Evolutionary conservation across 805 yeast genomes (phyloP).

Genomic region (Millerozyma miso): DNA sequence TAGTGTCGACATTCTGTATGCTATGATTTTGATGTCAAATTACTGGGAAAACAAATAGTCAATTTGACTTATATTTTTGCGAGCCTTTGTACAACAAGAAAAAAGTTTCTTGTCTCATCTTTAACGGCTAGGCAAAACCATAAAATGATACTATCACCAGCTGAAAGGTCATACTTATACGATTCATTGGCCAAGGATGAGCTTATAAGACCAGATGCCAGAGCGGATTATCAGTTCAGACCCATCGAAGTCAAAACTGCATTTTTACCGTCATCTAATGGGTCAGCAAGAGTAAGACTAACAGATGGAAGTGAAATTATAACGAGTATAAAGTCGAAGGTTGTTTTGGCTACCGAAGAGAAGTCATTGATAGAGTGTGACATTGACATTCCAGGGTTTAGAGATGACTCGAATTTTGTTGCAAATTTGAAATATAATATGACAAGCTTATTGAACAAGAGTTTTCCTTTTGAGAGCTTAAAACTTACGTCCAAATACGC

Average conservation of each 20-base stretch:
- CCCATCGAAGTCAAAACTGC: constrained; percentile 81
- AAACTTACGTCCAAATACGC: constrained; percentile 70
- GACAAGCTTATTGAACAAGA: constrained; percentile 47
- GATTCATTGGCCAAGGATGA: constrained; percentile 62
- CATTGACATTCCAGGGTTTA: constrained; percentile 72
- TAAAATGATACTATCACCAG: constrained; percentile 63
- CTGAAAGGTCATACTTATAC: constrained; percentile 71
- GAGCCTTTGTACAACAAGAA: neutral
- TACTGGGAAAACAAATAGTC: neutral
- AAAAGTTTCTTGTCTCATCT: neutral
- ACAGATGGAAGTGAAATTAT: constrained; percentile 93
- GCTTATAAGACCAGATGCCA: constrained; percentile 80
- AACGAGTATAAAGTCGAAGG: constrained; percentile 85
- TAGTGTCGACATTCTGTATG: constrained; percentile 8
- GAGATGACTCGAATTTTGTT: constrained; percentile 74
- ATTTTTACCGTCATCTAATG: constrained; percentile 83
- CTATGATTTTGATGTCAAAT: neutral
- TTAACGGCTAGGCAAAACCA: neutral
- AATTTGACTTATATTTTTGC: neutral
- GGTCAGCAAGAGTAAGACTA: constrained; percentile 82
- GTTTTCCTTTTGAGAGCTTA: constrained; percentile 51
- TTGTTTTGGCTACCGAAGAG: constrained; percentile 43
- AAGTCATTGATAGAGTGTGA: constrained; percentile 64
- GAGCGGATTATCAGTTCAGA: constrained; percentile 69
- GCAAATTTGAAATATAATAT: constrained; percentile 60